These are phyloP conservation scores for Mortierella sp. DNA, from an alignment of 371 early-diverging fungal genomes.

Conservation along the genomic window DNA sequence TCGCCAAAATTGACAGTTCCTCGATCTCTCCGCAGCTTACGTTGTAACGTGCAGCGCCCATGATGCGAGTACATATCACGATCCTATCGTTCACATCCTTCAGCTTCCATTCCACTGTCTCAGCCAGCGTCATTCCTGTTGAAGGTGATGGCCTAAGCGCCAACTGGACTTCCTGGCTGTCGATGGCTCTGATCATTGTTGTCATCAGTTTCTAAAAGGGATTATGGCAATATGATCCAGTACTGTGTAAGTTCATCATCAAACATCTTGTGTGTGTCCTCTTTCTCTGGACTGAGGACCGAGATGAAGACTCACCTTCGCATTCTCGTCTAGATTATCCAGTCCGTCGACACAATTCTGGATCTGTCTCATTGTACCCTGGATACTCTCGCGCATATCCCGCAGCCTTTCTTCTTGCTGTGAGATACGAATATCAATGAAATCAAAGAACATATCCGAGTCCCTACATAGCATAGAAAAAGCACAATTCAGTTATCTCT, in stretches of 20 bases:
- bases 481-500: neutral
- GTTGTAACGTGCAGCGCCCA: conserved; percentile 22
- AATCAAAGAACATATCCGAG: conserved; percentile 20
- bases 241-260: too few relatives aligned
- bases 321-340: conserved; percentile 24
- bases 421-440: conserved; percentile 18
- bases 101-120: conserved; percentile 33
- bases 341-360: conserved; percentile 17
- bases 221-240: neutral
- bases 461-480: conserved; percentile 7
- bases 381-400: conserved; percentile 3
- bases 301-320: conserved; percentile 32
- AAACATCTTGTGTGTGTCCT: too few relatives aligned
- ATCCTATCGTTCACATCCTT: conserved; percentile 37
- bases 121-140: conserved; percentile 26
- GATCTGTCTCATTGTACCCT: conserved; percentile 11
- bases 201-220: conserved; percentile 32
- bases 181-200: conserved; percentile 28
- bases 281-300: too few relatives aligned
- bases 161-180: conserved; percentile 38
- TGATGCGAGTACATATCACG: conserved; percentile 21
- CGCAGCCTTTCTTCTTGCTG: conserved; percentile 20
- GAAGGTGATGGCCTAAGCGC: conserved; percentile 33
- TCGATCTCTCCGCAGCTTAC: conserved; percentile 20
- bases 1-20: too few relatives aligned